Evolutionary conservation across 2,329 filamentous ascomycete species (phyloP).

Genomic region (Parastagonospora nodorum): DNA sequence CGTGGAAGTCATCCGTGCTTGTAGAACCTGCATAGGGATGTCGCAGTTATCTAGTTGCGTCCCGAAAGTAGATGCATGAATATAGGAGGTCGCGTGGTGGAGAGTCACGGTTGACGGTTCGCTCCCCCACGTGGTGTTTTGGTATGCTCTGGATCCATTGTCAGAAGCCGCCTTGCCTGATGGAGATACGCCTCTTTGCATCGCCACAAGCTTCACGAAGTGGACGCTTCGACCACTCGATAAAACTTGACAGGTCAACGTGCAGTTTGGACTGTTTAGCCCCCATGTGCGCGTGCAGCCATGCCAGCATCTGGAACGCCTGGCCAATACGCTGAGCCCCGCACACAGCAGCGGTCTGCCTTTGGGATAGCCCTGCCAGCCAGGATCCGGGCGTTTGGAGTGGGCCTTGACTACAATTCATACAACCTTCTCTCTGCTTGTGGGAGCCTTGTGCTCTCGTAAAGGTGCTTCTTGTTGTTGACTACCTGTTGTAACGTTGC

Average conservation of each 20-base stretch:
- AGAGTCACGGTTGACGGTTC: slow-evolving; percentile 13
- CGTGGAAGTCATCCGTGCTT: background rate
- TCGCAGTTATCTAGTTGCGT: too few species aligned
- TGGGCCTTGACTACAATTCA: slow-evolving; percentile 14
- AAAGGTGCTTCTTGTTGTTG: slow-evolving; percentile 13
- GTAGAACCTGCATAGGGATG: background rate
- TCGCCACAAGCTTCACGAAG: slow-evolving; percentile 20
- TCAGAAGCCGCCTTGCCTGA: slow-evolving; percentile 7
- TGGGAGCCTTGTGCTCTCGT: slow-evolving; percentile 20
- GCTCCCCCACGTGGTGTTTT: slow-evolving; percentile 28
- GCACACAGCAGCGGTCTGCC: slow-evolving; percentile 11
- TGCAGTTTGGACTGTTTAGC: slow-evolving; percentile 10
- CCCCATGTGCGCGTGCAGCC: slow-evolving; percentile 1
- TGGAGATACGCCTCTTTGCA: slow-evolving; percentile 6
- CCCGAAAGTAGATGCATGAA: too few species aligned
- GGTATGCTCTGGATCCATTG: slow-evolving; percentile 25
- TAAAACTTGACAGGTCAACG: slow-evolving; percentile 4
- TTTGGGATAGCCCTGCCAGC: slow-evolving; percentile 15
- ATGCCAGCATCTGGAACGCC: background rate
- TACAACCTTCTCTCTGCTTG: slow-evolving; percentile 10
- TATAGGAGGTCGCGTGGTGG: slow-evolving; percentile 2
- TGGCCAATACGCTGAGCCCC: slow-evolving; percentile 20
- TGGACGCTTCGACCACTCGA: slow-evolving; percentile 4
- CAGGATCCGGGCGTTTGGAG: slow-evolving; percentile 3
- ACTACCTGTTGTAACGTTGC: slow-evolving; percentile 12